Evolutionary conservation across 169 alveolate species (phyloP).

Genomic region (Cryptosporidium parvum): DNA sequence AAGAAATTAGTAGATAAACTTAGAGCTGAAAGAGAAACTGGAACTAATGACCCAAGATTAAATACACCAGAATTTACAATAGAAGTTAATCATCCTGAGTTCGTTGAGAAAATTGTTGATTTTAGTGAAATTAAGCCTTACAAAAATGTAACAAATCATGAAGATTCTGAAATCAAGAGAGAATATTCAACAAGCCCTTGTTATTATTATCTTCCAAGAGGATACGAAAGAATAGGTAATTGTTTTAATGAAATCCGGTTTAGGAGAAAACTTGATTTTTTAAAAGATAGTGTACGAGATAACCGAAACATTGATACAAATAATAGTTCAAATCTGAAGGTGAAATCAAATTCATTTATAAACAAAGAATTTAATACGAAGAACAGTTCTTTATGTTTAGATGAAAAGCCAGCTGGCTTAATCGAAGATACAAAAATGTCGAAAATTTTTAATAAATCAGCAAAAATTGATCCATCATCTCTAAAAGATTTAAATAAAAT

Average conservation of each 20-base stretch:
- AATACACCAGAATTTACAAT: conserved; percentile 42
- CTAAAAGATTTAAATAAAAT: too few relatives aligned
- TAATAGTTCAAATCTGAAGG: background rate
- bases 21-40: conserved; percentile 19
- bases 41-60: conserved; percentile 65
- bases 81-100: conserved; percentile 17
- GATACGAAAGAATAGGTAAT: conserved; percentile 35
- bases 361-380: too few relatives aligned
- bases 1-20: conserved; percentile 33
- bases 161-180: background rate
- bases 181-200: conserved; percentile 18
- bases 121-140: conserved; percentile 18
- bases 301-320: background rate
- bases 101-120: conserved; percentile 19
- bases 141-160: conserved; percentile 37
- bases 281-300: background rate
- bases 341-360: too few relatives aligned
- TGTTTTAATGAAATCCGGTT: conserved; percentile 33
- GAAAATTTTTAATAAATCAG: background rate
- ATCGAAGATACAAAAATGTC: too few relatives aligned
- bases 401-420: background rate
- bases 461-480: background rate
- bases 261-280: conserved; percentile 19
- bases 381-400: background rate
- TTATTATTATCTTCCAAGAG: conserved; percentile 54